Evolutionary conservation across 1,284 basidiomycete species (phyloP).

Genomic region (Trichosporon coremiiforme): DNA sequence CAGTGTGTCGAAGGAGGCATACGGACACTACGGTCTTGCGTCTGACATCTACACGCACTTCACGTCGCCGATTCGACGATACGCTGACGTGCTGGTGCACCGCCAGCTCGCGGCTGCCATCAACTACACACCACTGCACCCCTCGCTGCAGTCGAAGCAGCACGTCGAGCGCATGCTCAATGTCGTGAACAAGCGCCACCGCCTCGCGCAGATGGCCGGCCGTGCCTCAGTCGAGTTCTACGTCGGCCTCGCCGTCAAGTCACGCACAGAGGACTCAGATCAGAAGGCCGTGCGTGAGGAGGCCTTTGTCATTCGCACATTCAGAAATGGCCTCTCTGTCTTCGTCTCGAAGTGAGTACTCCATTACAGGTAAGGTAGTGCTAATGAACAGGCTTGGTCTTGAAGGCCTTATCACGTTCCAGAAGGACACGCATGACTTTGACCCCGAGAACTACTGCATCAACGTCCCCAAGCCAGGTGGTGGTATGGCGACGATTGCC

Average conservation of each 20-base stretch:
- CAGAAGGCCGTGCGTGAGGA: constrained; percentile 63
- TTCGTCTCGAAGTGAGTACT: constrained; percentile 82
- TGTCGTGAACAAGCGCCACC: constrained; percentile 85
- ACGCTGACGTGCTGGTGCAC: constrained; percentile 94
- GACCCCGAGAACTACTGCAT: constrained; percentile 90
- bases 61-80: constrained; percentile 88
- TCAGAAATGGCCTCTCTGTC: constrained; percentile 92
- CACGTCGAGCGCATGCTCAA: constrained; percentile 86
- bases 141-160: constrained; percentile 81
- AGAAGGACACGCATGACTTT: constrained; percentile 75
- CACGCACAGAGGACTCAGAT: constrained; percentile 61
- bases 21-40: constrained; percentile 95
- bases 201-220: constrained; percentile 95
- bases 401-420: constrained; percentile 92
- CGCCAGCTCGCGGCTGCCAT: constrained; percentile 92
- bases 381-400: constrained; percentile 71
- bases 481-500: constrained; percentile 64
- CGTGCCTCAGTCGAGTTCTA: constrained; percentile 97
- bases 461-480: constrained; percentile 63
- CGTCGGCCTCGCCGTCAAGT: constrained; percentile 86
- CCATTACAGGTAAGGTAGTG: no score
- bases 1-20: constrained; percentile 86
- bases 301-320: constrained; percentile 92
- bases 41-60: constrained; percentile 98
- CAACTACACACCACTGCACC: constrained; percentile 77